Evolutionary conservation across 495 filamentous ascomycete species (phyloP).

Genomic region (Annulohypoxylon bovei): DNA sequence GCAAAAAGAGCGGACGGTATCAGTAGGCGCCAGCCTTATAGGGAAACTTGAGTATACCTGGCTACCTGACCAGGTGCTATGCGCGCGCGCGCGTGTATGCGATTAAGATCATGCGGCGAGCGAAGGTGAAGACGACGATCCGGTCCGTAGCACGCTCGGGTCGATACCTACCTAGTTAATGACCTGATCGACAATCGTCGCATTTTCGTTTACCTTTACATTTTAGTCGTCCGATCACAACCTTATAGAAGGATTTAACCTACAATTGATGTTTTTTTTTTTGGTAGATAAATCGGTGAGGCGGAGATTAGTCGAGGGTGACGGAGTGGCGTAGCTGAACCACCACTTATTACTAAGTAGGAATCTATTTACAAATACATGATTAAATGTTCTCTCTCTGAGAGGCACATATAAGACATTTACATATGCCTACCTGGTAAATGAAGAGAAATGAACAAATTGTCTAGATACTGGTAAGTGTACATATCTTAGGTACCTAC

Average conservation of each 20-base stretch:
- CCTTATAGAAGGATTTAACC: not conserved
- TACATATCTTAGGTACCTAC: too few relatives aligned
- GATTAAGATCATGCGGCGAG: conserved; percentile 28
- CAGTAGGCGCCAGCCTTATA: conserved; percentile 49
- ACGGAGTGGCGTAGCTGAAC: not conserved
- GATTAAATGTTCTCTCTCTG: not conserved
- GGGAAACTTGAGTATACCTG: conserved; percentile 23
- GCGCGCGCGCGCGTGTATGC: conserved; percentile 34
- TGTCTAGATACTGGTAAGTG: too few relatives aligned
- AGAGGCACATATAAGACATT: not conserved
- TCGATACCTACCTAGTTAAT: conserved; percentile 1
- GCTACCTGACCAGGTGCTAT: conserved; percentile 15
- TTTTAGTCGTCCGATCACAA: not conserved
- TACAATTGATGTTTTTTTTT: too few relatives aligned
- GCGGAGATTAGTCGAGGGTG: not conserved
- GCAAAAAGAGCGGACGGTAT: conserved; percentile 37
- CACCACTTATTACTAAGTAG: not conserved
- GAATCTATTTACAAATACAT: too few relatives aligned
- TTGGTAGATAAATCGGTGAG: not conserved
- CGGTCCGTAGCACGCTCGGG: not conserved
- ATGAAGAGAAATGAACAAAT: not conserved
- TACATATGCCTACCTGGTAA: too few relatives aligned
- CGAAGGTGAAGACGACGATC: conserved; percentile 18
- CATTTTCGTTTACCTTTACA: not conserved
- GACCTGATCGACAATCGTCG: conserved; percentile 5